phyloP scores from a whole-genome alignment of 1,139 yeast species.

The Candida gigantensis region DNA sequence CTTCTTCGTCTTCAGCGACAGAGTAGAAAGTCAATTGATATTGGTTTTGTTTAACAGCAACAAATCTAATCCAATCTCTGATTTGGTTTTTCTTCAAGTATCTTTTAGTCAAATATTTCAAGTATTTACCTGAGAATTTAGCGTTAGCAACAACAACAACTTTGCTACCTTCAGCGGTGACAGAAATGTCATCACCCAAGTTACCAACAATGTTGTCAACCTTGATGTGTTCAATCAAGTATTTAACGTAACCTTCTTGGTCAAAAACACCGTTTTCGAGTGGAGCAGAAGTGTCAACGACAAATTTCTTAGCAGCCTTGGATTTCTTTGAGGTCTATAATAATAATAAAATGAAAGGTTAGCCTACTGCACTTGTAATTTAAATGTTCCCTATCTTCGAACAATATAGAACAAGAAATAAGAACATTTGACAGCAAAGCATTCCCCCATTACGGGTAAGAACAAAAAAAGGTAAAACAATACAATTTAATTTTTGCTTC shows the following conservation, averaged over 20 bases:
- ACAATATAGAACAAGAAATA: conserved; percentile 13
- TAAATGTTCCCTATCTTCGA: conserved; percentile 25
- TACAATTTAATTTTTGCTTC: too few relatives aligned
- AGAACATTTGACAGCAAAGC: conserved; percentile 20
- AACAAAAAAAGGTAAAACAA: conserved; percentile 1
- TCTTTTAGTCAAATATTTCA: conserved; percentile 98
- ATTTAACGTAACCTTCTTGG: conserved; percentile 97
- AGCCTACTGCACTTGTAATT: conserved; percentile 58
- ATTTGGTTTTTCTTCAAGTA: conserved; percentile 99
- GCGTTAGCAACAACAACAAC: conserved; percentile 88
- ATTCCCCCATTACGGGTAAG: conserved; percentile 14
- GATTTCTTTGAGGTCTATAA: conserved; percentile 76
- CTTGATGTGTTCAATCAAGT: conserved; percentile 98
- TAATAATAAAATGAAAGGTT: conserved; percentile 38
- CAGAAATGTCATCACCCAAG: conserved; percentile 93
- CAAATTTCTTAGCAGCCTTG: conserved; percentile 82
- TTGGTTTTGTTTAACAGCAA: conserved; percentile 92
- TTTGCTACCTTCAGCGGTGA: conserved; percentile 80
- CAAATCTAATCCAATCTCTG: conserved; percentile 99
- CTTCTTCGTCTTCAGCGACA: conserved; percentile 89
- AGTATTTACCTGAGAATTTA: conserved; percentile 99
- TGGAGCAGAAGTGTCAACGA: conserved; percentile 97
- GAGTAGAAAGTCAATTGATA: conserved; percentile 99
- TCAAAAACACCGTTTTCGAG: conserved; percentile 97
- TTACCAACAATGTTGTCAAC: conserved; percentile 95